Base-by-base conservation (phyloP, 2,329 filamentous ascomycete genomes). In the Dactylella cylindrospora region DNA sequence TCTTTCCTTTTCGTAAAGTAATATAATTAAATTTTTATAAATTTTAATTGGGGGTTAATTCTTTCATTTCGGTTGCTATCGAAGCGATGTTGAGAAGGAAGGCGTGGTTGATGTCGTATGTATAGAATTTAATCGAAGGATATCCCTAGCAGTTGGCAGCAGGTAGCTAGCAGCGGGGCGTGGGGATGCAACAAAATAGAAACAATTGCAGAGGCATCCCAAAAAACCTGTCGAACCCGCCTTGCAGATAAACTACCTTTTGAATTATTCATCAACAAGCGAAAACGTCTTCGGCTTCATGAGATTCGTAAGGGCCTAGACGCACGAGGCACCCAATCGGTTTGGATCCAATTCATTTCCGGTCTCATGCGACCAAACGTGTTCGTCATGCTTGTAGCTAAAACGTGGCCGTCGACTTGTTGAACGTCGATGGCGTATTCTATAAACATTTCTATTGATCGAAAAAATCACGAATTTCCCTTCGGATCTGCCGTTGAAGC, bases 391-490 rank as follows among this genome's bases (percentile, higher is more conserved):
- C 28, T 12, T 29, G 44, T n/a, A 43, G n/a, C 35, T 23, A 43
- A 49, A 50, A 61, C 46, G 54, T 61, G 54, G 54, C 47, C 40
- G 22, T 36, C 39, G 28, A 46, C n/a, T 46, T 44, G 54, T 61
- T 61, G 54, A 61, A 28, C 29, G 54, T 40, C 49, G 54, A 52
- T 52, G 46, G 38, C 46, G 54, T 61, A 46, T 61, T 61, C 39
- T 46, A n/a, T n/a, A n/a, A n/a, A n/a, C n/a, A n/a, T n/a, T n/a
- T n/a, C n/a, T n/a, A n/a, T n/a, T n/a, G n/a, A n/a, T n/a, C n/a
- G n/a, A n/a, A n/a, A n/a, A n/a, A n/a, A n/a, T n/a, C n/a, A n/a
- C n/a, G n/a, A n/a, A n/a, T n/a, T n/a, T n/a, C n/a, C n/a, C n/a
- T n/a, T n/a, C n/a, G n/a, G n/a, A n/a, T n/a, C n/a, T n/a, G n/a